Evolutionary conservation across 129 eudicot genomes (phyloP).

Genomic region (Tagetes erecta): DNA sequence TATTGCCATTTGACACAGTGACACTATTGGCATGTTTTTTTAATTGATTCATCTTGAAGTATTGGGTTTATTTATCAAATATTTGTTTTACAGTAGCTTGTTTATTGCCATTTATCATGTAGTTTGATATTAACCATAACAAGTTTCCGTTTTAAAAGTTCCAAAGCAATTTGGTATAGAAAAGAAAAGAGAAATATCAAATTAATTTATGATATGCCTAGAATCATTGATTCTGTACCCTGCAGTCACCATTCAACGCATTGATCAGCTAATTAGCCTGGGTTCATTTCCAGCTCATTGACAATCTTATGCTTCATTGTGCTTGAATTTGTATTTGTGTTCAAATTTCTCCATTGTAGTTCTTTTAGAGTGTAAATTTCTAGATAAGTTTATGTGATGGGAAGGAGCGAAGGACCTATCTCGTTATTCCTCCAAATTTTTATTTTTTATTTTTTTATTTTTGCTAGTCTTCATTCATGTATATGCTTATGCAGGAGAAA

Average conservation of each 20-base stretch:
- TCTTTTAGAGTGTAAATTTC: conserved; percentile 1
- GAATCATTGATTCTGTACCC: conserved; percentile 8
- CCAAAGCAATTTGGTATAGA: background rate
- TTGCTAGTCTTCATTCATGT: conserved; percentile 22
- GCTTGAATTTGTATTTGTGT: conserved; percentile 9
- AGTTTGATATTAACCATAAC: background rate
- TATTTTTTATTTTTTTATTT: background rate
- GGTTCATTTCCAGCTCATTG: background rate
- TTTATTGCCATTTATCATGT: too few relatives aligned
- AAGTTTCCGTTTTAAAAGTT: background rate
- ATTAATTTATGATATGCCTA: background rate
- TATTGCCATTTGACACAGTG: too few relatives aligned
- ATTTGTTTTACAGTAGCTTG: too few relatives aligned
- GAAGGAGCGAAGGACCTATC: background rate
- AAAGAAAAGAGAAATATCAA: conserved; percentile 17
- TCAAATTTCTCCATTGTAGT: conserved; percentile 1
- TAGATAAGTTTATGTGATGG: conserved; percentile 23
- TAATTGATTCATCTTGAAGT: too few relatives aligned
- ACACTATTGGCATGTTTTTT: too few relatives aligned
- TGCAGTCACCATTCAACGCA: background rate
- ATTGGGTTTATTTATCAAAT: too few relatives aligned
- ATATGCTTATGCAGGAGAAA: conserved; percentile 54
- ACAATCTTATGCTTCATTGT: conserved; percentile 18
- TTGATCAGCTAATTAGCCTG: conserved; percentile 4
- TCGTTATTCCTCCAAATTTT: too few relatives aligned